Base-by-base conservation (phyloP, 2,329 filamentous ascomycete genomes). In the Colletotrichum sp. region DNA sequence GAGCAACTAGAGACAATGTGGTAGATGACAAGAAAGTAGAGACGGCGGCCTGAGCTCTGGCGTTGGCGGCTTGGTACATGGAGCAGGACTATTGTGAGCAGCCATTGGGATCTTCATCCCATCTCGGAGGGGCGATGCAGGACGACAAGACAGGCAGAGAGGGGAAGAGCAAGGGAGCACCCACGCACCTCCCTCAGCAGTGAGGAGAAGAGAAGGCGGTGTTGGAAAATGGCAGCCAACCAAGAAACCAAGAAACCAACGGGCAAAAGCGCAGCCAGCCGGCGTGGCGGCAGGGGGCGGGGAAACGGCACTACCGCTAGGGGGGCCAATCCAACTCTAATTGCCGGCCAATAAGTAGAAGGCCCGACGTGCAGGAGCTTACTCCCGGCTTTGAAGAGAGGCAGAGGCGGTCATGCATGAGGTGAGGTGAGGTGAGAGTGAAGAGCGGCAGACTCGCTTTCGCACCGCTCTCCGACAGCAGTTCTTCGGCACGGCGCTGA, bases 281-380 rank as follows among this genome's bases (percentile, higher is more conserved):
- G 74, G 32, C 64, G 59, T 76, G 69, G 71, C 71, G 60, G 44
- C 66, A 70, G 52, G 71, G 60, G 52, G 36, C 52, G 66, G 66
- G 52, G 36, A n/a, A 62, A 34, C 72, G 55, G 57, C 72, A 75
- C 66, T 49, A 24, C 44, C 44, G n/a, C 44, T 21, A 52, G 10
- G 44, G 32, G 44, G 21, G 30, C 39, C 28, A 60, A 49, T 18
- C 9, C 65, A 65, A 65, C 64, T 73, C 55, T 66, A 69, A 66
- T 30, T 65, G 60, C 69, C 49, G 60, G 59, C 60, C 59, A 62
- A 32, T 55, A 18, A 36, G 15, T 21, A 49, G 59, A 71, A 63
- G 18, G 49, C 67, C 72, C 59, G 28, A 65, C 13, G 9, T 21
- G 26, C 59, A 62, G 30, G 36, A 26, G 44, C 21, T 30, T 52